Conservation (phyloP, 495 filamentous ascomycete genomes). For the Xylaria curta region DNA sequence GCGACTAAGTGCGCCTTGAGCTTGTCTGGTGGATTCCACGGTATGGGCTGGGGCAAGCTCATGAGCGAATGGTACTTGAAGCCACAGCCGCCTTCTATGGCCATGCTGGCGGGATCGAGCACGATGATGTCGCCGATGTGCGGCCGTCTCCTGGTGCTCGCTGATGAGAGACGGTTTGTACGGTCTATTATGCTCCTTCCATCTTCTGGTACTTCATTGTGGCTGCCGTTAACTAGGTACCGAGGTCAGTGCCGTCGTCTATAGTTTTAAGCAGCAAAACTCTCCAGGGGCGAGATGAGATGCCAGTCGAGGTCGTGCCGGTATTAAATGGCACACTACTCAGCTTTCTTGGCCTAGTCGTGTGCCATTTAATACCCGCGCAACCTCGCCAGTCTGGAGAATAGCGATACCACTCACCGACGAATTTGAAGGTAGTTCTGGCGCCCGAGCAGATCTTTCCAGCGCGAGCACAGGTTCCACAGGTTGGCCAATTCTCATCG, state of each 20-base stretch:
- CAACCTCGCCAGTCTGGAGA: background rate
- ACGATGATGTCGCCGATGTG: background rate
- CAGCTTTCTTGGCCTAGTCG: too few relatives aligned
- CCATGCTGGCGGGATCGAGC: background rate
- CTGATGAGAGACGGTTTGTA: background rate
- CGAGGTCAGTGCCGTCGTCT: conserved; percentile 10
- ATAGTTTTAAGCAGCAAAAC: background rate
- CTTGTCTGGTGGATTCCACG: conserved; percentile 29
- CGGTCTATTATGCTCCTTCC: conserved; percentile 19
- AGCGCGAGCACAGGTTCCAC: conserved; percentile 47
- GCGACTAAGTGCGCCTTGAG: conserved; percentile 31
- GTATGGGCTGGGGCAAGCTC: conserved; percentile 24
- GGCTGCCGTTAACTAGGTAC: conserved; percentile 34
- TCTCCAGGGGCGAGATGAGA: background rate
- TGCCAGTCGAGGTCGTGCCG: too few relatives aligned
- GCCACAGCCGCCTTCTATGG: background rate
- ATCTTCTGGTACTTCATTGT: conserved; percentile 31
- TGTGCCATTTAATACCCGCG: too few relatives aligned
- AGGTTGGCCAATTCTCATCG: conserved; percentile 51
- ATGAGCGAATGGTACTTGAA: background rate
- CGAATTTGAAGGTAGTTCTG: conserved; percentile 42
- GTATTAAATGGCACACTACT: too few relatives aligned
- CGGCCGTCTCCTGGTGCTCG: conserved; percentile 3
- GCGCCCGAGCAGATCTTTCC: conserved; percentile 45
- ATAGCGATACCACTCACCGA: conserved; percentile 15